A percentile compares a stretch with the other conserved stretches of the same genome.
phyloP scores from a whole-genome alignment of 352 stramenopile genomes.

The Phytophthora sansomeana region DNA sequence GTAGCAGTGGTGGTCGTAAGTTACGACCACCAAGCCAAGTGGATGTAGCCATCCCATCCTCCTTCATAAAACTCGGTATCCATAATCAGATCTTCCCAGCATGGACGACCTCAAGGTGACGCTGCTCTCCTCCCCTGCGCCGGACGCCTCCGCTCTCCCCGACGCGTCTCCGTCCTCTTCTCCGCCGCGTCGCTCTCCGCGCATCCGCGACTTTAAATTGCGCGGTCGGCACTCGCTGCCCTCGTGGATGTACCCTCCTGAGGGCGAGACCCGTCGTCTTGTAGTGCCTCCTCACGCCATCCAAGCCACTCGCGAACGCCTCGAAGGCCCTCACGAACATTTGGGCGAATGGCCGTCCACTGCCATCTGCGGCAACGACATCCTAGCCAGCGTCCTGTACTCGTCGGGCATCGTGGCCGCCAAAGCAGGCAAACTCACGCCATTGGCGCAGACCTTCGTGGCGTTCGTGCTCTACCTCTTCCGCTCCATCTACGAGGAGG shows the following conservation, averaged over 20 bases:
- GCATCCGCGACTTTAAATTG: constrained; percentile 35
- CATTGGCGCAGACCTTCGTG: constrained; percentile 84
- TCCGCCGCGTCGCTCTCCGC: constrained; percentile 21
- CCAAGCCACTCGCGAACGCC: constrained; percentile 31
- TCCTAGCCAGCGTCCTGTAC: constrained; percentile 91
- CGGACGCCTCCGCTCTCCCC: constrained; percentile 19
- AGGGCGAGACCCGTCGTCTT: constrained; percentile 45
- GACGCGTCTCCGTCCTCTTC: constrained; percentile 7
- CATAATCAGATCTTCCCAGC: constrained; percentile 26
- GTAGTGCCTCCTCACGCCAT: constrained; percentile 37
- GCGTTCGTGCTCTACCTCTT: constrained; percentile 73
- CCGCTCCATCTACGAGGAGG: constrained; percentile 92
- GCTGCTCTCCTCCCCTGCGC: constrained; percentile 40
- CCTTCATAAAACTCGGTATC: constrained; percentile 7
- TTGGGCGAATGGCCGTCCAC: constrained; percentile 89
- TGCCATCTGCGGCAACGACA: constrained; percentile 93
- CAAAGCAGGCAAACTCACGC: constrained; percentile 87
- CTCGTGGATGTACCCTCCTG: constrained; percentile 54
- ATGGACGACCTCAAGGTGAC: constrained; percentile 65
- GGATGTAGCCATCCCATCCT: constrained; percentile 12
- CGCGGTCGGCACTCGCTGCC: constrained; percentile 25
- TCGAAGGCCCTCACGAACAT: constrained; percentile 37
- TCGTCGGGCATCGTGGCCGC: constrained; percentile 72
- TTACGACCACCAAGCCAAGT: background rate
- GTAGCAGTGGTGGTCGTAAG: too few species aligned